phyloP scores from a whole-genome alignment of 176 grass and related monocot species.

The Bolboschoenus planiculmis region DNA sequence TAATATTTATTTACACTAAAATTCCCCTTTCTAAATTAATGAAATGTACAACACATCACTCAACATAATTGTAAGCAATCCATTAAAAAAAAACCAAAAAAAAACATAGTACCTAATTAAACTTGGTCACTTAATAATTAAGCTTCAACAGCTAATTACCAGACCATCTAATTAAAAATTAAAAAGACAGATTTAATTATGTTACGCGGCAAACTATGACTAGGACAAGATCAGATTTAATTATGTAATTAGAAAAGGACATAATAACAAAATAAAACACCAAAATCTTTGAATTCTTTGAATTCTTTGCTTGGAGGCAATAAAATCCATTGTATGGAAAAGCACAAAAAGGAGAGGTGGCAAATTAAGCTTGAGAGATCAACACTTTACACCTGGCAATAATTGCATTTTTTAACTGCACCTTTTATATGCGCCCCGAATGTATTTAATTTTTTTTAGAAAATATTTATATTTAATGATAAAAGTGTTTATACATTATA shows the following conservation, averaged over 20 bases:
- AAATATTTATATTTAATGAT: no score
- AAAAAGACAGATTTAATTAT: neutral
- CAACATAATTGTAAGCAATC: neutral
- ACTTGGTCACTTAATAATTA: neutral
- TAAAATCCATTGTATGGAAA: neutral
- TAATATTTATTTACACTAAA: no score
- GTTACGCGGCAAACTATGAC: neutral
- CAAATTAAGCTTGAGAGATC: neutral
- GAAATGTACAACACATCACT: neutral
- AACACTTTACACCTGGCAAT: conserved; percentile 2
- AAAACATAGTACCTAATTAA: neutral
- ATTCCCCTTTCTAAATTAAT: no score
- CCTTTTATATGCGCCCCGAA: no score
- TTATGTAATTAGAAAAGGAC: neutral
- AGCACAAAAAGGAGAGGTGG: neutral
- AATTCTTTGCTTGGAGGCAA: neutral
- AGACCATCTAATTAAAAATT: neutral
- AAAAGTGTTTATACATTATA: no score
- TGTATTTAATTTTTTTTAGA: no score
- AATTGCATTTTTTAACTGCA: no score
- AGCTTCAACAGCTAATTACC: neutral
- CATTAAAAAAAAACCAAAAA: neutral
- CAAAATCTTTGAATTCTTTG: neutral
- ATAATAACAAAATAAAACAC: neutral
- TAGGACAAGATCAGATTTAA: neutral